Conservation (phyloP, 257 asterid genomes). For the Fraxinus anomala region DNA sequence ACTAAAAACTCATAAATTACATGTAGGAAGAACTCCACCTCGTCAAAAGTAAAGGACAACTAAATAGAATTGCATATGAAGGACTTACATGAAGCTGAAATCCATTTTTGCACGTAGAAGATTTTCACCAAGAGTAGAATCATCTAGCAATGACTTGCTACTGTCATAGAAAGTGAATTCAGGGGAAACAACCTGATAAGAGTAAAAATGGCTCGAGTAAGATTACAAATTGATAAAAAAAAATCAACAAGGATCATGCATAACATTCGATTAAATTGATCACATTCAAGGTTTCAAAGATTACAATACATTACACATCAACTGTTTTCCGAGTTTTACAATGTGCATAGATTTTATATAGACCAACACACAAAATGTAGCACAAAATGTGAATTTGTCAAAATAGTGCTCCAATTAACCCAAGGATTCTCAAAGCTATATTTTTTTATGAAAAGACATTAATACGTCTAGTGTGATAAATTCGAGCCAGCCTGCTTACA, state of each 20-base stretch:
- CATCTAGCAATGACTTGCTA: slow-evolving; percentile 81
- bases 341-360: neutral
- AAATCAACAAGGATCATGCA: slow-evolving; percentile 13
- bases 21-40: neutral
- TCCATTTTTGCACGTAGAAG: slow-evolving; percentile 98
- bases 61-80: neutral
- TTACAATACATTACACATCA: neutral
- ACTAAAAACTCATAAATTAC: slow-evolving; percentile 19
- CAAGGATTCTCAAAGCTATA: neutral
- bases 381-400: neutral
- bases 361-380: neutral
- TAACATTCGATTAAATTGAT: slow-evolving; percentile 3
- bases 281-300: neutral
- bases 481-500: neutral
- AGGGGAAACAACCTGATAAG: slow-evolving; percentile 85
- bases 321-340: neutral
- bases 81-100: slow-evolving; percentile 88
- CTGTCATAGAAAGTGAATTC: slow-evolving; percentile 96
- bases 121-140: slow-evolving; percentile 84
- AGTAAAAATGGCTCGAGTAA: slow-evolving; percentile 32
- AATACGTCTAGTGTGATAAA: neutral
- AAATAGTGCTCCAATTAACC: neutral
- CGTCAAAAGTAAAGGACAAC: slow-evolving; percentile 12
- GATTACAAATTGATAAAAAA: slow-evolving; percentile 9
- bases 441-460: neutral